phyloP scores from a whole-genome alignment of 2,329 filamentous ascomycete species.

The Phyllosticta citriasiana region DNA sequence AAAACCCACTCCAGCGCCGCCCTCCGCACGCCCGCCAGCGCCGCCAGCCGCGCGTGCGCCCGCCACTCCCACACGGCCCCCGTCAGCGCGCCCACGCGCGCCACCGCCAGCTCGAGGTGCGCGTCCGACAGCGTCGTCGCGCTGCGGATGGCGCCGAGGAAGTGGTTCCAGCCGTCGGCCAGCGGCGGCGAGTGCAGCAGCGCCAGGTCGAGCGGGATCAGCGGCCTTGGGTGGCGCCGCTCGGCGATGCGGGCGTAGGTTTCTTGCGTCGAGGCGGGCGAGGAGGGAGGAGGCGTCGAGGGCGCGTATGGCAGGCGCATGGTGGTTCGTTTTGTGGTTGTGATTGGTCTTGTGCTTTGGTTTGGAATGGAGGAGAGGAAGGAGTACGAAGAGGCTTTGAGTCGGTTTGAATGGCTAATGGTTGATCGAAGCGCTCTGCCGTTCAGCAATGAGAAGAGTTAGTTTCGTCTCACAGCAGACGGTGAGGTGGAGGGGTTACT shows the following conservation, averaged over 20 bases:
- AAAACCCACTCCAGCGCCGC: slow-evolving; percentile 55
- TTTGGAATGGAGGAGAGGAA: no score
- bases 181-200: slow-evolving; percentile 46
- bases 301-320: slow-evolving; percentile 49
- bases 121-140: slow-evolving; percentile 38
- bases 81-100: slow-evolving; percentile 70
- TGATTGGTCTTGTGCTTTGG: no score
- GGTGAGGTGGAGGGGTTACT: no score
- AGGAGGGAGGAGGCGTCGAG: slow-evolving; percentile 37
- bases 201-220: slow-evolving; percentile 46
- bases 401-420: no score
- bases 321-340: slow-evolving; percentile 7
- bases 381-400: no score
- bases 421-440: no score
- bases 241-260: slow-evolving; percentile 44
- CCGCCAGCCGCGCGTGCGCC: slow-evolving; percentile 53
- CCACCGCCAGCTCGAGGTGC: slow-evolving; percentile 72
- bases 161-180: slow-evolving; percentile 50
- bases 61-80: slow-evolving; percentile 78
- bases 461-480: no score
- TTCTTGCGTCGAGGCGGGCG: slow-evolving; percentile 33
- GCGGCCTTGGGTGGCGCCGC: slow-evolving; percentile 38
- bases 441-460: no score
- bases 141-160: slow-evolving; percentile 46
- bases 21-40: slow-evolving; percentile 55